phyloP scores from a whole-genome alignment of 2,329 filamentous ascomycete species.

The Zasmidium angulare region DNA sequence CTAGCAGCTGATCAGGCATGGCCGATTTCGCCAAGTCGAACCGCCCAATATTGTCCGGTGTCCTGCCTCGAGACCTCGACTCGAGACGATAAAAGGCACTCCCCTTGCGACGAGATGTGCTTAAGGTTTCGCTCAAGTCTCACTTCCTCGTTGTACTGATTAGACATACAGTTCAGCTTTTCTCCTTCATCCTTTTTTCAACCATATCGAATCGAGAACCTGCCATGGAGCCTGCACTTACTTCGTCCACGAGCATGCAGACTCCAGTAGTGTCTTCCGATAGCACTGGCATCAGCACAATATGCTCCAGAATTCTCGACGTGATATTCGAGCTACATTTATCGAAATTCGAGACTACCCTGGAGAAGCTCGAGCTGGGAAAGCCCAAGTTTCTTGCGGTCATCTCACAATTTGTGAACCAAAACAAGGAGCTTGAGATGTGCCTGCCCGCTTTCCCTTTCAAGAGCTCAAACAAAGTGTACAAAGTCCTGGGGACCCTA shows the following conservation, averaged over 20 bases:
- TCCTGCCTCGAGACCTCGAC: too few relatives aligned
- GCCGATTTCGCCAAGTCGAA: neutral
- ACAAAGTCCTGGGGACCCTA: neutral
- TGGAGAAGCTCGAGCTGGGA: conserved; percentile 6
- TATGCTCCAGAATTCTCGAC: conserved; percentile 2
- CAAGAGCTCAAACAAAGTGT: neutral
- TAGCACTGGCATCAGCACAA: neutral
- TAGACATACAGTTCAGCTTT: too few relatives aligned
- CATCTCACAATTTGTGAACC: conserved; percentile 4
- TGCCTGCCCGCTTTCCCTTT: neutral
- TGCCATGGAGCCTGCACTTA: neutral
- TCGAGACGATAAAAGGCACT: neutral
- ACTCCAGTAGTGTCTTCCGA: neutral
- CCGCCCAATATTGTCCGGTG: too few relatives aligned
- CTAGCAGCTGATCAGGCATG: neutral
- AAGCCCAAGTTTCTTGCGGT: conserved; percentile 8
- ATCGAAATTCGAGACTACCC: conserved; percentile 6
- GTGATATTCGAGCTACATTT: conserved; percentile 9
- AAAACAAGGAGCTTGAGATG: neutral
- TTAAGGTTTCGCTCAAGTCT: too few relatives aligned
- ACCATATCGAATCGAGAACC: too few relatives aligned
- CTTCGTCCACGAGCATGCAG: neutral
- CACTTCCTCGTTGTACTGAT: too few relatives aligned
- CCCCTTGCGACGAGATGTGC: too few relatives aligned
- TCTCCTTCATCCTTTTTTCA: too few relatives aligned